These are phyloP conservation scores for Huntiella savannae DNA, from an alignment of 2,329 filamentous ascomycete genomes.

Conservation along the genomic window DNA sequence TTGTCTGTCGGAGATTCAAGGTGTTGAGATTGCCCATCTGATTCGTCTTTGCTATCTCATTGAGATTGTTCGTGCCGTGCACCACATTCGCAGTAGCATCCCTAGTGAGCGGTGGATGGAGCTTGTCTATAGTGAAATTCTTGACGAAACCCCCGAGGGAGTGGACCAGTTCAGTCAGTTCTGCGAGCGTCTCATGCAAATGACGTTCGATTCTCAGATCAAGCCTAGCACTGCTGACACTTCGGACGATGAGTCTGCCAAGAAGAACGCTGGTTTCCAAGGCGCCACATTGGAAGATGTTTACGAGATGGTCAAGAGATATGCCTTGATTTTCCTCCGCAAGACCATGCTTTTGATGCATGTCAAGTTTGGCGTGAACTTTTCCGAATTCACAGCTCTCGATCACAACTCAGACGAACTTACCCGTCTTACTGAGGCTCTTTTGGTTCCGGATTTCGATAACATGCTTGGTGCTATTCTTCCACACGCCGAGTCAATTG, in stretches of 20 bases:
- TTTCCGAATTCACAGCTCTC: constrained; percentile 48
- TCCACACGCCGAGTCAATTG: constrained; percentile 19
- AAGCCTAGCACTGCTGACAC: constrained; percentile 4
- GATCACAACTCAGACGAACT: constrained; percentile 56
- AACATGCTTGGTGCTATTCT: constrained; percentile 51
- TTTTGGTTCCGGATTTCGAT: constrained; percentile 61
- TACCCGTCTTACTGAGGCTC: constrained; percentile 55
- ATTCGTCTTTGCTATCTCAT: constrained; percentile 75
- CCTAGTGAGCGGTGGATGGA: constrained; percentile 29
- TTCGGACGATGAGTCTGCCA: not conserved
- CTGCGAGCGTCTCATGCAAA: constrained; percentile 17
- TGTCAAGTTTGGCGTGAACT: constrained; percentile 74
- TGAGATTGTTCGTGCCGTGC: constrained; percentile 70
- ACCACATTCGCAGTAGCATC: constrained; percentile 36
- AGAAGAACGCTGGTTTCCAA: constrained; percentile 28
- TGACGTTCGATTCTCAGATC: constrained; percentile 11
- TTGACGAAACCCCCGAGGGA: constrained; percentile 21
- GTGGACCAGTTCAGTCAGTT: constrained; percentile 38
- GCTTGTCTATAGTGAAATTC: constrained; percentile 23
- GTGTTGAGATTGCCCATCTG: constrained; percentile 59
- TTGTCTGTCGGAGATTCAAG: constrained; percentile 46
- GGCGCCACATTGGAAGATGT: constrained; percentile 35
- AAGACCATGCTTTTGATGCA: constrained; percentile 72
- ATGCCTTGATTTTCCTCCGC: constrained; percentile 75
- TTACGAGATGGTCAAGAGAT: constrained; percentile 51